Evolutionary conservation across 352 stramenopile genomes (phyloP).

Genomic region (Globisporangium paddicum): DNA sequence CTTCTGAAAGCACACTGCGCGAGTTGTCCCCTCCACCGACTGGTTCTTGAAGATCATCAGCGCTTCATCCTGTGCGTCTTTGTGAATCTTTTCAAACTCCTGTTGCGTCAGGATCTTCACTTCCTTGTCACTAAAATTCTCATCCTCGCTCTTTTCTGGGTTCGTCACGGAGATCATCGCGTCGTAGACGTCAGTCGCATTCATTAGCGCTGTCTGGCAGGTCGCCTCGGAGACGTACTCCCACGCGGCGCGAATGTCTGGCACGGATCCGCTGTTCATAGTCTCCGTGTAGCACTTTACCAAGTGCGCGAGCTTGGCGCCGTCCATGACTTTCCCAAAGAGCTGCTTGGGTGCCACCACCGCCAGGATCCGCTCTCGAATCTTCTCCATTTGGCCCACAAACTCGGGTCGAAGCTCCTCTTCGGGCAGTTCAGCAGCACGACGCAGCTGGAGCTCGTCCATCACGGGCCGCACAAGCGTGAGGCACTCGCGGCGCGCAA

Average conservation of each 20-base stretch:
- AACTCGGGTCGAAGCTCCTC: conserved; percentile 74
- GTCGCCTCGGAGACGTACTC: conserved; percentile 80
- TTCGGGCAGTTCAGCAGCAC: conserved; percentile 47
- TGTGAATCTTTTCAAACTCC: conserved; percentile 72
- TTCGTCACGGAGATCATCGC: conserved; percentile 29
- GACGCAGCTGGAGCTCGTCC: conserved; percentile 55
- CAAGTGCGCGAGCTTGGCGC: conserved; percentile 54
- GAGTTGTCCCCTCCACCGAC: conserved; percentile 62
- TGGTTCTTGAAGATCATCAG: conserved; percentile 59
- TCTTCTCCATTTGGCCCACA: conserved; percentile 53
- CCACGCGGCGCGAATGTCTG: conserved; percentile 83
- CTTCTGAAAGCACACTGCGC: conserved; percentile 62
- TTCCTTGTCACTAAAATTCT: conserved; percentile 10
- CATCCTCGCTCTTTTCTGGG: conserved; percentile 17
- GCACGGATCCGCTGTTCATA: conserved; percentile 71
- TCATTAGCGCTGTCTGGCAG: conserved; percentile 51
- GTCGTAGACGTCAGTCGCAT: conserved; percentile 59
- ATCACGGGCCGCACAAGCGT: conserved; percentile 75
- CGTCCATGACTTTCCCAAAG: conserved; percentile 60
- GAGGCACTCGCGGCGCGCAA: conserved; percentile 65
- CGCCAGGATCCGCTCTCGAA: conserved; percentile 45
- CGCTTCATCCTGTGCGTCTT: conserved; percentile 67
- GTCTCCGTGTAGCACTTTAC: conserved; percentile 66
- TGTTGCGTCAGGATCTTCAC: conserved; percentile 53
- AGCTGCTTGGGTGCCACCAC: conserved; percentile 59